Base-by-base conservation (phyloP, 176 grass and related monocot genomes). In the Aechmea fasciata region DNA sequence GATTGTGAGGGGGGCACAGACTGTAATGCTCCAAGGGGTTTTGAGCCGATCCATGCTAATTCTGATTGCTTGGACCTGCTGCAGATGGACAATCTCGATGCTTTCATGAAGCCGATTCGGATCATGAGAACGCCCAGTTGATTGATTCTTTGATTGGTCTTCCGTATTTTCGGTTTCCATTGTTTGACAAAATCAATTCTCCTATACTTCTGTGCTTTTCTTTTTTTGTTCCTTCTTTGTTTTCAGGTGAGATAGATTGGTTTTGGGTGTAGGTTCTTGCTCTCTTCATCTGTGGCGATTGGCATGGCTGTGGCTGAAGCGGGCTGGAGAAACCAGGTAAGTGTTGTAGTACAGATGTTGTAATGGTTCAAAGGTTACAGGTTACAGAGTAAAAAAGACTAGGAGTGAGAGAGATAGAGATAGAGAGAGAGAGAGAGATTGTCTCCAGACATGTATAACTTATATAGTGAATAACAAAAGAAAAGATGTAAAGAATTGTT, bases 81-180 rank as follows among this genome's bases (percentile, higher is more conserved):
- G 51, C 77, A 85, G 73, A 64, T 71, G 62, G 86, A 92, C 63
- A 79, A 88, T 77, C 79, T 83, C 69, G 94, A 99, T 53, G 66
- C 75, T 15, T 57, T 80, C 72, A 93, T 93, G 61, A 99, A 99
- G 69, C 94, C 94, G 28, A 67, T 99, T 62, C 73, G 65, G 14
- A 83, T 99, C 63, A 85, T 99, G 89, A 82, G 82, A 75, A 90
- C 71, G 14, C 55, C 84, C 64, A 86, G 49, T 78, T 74, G 69
- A 76, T 10, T 54, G 23, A 57, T 66, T 79, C 15, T 76, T 67
- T 25, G 10, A 19, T 78, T 50, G n/a, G 15, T 23, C 51, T 20
- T 17, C 51, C 50, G 62, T 59, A 59, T 17, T 59, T 59, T 59
- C 15, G 15, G 19, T 68, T 69, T 12, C 15, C 53, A 48, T 57